Conservation (phyloP, 108 stramenopile species). For the Stephanodiscus triporus region DNA sequence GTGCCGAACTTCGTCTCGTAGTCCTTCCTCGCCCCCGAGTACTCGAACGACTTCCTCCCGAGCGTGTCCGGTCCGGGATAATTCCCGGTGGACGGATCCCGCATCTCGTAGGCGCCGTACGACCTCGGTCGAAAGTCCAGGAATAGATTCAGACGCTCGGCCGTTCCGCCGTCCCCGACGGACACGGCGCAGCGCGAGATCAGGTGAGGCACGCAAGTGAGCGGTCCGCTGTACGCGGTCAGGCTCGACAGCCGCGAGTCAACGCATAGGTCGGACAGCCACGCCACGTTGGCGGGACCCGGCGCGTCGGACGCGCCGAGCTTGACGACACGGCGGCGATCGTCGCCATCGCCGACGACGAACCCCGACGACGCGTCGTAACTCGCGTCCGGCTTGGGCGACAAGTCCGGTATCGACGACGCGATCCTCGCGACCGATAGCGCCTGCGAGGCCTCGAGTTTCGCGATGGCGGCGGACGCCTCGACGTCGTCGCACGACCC, state of each 20-base stretch:
- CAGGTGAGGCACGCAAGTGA: conserved; percentile 80
- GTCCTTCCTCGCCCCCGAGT: conserved; percentile 66
- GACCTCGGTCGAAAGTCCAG: conserved; percentile 80
- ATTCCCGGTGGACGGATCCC: conserved; percentile 53
- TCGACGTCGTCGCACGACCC: conserved; percentile 15
- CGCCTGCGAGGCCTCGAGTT: conserved; percentile 57
- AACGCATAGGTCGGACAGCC: conserved; percentile 61
- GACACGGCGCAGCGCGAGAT: conserved; percentile 55
- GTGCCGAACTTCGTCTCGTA: conserved; percentile 76
- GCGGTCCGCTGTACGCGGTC: conserved; percentile 81
- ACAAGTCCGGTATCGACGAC: conserved; percentile 64
- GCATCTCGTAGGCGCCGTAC: conserved; percentile 78
- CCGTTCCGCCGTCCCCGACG: not conserved
- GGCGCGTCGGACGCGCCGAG: conserved; percentile 75
- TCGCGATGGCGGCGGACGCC: conserved; percentile 45
- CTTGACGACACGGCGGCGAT: conserved; percentile 39
- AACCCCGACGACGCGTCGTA: conserved; percentile 37
- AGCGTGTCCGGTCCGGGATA: conserved; percentile 81
- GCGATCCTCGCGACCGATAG: conserved; percentile 56
- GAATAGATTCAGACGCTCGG: conserved; percentile 34
- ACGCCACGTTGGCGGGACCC: conserved; percentile 79
- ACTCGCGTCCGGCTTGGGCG: conserved; percentile 63
- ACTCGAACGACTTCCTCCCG: conserved; percentile 78
- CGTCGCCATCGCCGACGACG: conserved; percentile 37
- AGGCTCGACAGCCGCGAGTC: conserved; percentile 53